A percentile compares a stretch with the other conserved stretches of the same genome.
Conservation (phyloP, 78 protist species). For the Dictyostelium citrinum region DNA sequence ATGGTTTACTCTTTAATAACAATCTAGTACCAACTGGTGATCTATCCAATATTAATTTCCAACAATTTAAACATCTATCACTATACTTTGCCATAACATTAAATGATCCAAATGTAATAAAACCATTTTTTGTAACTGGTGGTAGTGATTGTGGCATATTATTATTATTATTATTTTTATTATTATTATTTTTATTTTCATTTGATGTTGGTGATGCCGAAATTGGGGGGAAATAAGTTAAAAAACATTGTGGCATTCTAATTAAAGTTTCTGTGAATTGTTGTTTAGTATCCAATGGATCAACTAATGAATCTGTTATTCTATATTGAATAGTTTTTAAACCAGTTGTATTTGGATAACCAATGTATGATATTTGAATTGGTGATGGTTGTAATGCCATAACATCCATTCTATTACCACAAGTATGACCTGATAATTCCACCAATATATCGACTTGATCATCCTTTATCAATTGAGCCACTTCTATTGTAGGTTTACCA, state of each 20-base stretch:
- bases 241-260: slow-evolving; percentile 76
- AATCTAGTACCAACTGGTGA: slow-evolving; percentile 39
- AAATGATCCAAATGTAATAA: slow-evolving; percentile 86
- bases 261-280: slow-evolving; percentile 53
- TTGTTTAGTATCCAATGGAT: slow-evolving; percentile 59
- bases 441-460: slow-evolving; percentile 85
- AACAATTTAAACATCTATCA: slow-evolving; percentile 20
- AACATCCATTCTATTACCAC: slow-evolving; percentile 77
- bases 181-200: no score
- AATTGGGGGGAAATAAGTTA: slow-evolving; percentile 42
- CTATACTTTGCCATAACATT: slow-evolving; percentile 83
- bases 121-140: slow-evolving; percentile 61
- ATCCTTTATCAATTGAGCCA: slow-evolving; percentile 5
- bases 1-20: slow-evolving; percentile 61
- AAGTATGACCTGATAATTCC: slow-evolving; percentile 88
- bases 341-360: slow-evolving; percentile 90
- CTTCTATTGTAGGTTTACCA: slow-evolving; percentile 10
- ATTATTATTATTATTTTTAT: neutral
- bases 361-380: slow-evolving; percentile 79
- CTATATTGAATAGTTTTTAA: slow-evolving; percentile 73
- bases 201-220: no score
- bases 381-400: slow-evolving; percentile 84
- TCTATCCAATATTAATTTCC: slow-evolving; percentile 50
- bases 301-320: slow-evolving; percentile 75
- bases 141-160: neutral